Conservation (phyloP, 805 yeast species). For the Yarrowia hollandica region DNA sequence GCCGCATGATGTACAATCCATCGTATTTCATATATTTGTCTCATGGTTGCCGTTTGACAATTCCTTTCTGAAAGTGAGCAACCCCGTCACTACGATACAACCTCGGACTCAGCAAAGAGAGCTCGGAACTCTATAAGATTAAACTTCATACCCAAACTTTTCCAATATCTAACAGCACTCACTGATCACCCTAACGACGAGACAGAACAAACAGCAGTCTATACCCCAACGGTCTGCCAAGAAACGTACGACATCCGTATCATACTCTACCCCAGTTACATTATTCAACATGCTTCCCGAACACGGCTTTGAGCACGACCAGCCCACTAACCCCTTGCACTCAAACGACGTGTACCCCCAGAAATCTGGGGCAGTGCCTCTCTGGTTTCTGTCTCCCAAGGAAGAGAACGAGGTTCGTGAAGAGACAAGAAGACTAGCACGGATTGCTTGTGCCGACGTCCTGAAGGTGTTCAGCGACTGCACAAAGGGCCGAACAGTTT, state of each 20-base stretch:
- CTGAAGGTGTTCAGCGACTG: constrained; percentile 41
- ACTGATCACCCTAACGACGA: constrained; percentile 6
- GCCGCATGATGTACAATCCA: neutral
- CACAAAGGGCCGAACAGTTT: constrained; percentile 40
- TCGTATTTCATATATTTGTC: constrained; percentile 3
- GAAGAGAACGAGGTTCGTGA: constrained; percentile 43
- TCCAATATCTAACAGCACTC: constrained; percentile 6
- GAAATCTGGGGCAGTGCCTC: constrained; percentile 35
- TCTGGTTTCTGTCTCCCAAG: constrained; percentile 45
- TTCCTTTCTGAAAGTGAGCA: constrained; percentile 13
- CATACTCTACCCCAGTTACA: neutral
- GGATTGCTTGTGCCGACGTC: constrained; percentile 38
- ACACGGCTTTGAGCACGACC: constrained; percentile 23
- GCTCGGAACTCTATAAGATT: neutral
- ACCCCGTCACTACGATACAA: neutral
- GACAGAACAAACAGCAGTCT: neutral
- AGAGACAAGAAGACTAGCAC: constrained; percentile 41
- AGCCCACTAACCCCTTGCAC: constrained; percentile 25
- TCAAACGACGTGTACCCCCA: constrained; percentile 29
- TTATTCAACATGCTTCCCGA: constrained; percentile 23
- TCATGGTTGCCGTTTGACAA: constrained; percentile 19
- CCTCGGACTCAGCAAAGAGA: neutral
- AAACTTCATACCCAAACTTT: constrained; percentile 5
- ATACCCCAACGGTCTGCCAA: neutral
- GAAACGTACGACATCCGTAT: constrained; percentile 9